Conservation (phyloP, 257 asterid species). For the Solanum paucissectum region DNA sequence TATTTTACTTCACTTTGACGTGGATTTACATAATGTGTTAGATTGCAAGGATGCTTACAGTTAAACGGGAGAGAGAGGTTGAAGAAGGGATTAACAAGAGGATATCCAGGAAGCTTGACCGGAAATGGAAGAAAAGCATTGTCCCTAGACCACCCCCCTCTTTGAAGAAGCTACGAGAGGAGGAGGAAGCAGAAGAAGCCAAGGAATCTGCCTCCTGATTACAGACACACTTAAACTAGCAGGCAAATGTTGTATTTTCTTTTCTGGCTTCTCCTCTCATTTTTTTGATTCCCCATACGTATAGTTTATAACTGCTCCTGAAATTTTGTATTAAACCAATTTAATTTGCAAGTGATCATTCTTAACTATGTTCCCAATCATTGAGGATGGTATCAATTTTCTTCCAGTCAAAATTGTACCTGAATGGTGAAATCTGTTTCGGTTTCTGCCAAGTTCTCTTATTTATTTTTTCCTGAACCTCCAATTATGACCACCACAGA, state of each 20-base stretch:
- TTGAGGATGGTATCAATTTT: background rate
- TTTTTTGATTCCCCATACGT: background rate
- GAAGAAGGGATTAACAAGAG: slow-evolving; percentile 88
- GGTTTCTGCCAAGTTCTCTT: background rate
- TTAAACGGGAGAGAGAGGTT: slow-evolving; percentile 86
- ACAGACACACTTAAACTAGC: background rate
- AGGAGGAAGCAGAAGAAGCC: slow-evolving; percentile 78
- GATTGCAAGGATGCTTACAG: slow-evolving; percentile 90
- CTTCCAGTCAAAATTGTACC: background rate
- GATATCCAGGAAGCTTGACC: slow-evolving; percentile 79
- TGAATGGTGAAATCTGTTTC: background rate
- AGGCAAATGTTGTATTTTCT: background rate
- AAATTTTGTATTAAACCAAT: background rate
- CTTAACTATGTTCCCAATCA: background rate
- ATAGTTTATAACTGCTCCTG: background rate
- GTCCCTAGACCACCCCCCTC: slow-evolving; percentile 94
- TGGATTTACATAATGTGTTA: slow-evolving; percentile 4
- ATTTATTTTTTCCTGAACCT: background rate
- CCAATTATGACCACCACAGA: background rate
- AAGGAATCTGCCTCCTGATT: slow-evolving; percentile 46
- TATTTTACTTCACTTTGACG: background rate
- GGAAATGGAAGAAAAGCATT: slow-evolving; percentile 90
- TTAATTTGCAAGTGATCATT: background rate
- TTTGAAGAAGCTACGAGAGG: slow-evolving; percentile 54
- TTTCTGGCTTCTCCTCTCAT: background rate